Conservation (phyloP, 495 filamentous ascomycete genomes). For the Penicillium lagena region DNA sequence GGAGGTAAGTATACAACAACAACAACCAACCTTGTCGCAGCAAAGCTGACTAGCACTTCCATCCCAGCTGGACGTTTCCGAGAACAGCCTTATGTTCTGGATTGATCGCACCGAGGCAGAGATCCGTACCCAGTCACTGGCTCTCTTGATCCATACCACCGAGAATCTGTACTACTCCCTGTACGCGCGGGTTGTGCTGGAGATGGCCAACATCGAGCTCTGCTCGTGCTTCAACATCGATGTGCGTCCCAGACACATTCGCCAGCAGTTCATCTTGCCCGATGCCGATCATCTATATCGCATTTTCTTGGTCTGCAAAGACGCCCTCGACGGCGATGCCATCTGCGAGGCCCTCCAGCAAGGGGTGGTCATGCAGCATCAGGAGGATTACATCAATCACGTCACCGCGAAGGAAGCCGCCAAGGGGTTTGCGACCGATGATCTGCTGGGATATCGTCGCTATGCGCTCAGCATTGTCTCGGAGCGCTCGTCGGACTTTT, state of each 20-base stretch:
- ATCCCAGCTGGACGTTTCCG: conserved; percentile 19
- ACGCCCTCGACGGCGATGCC: conserved; percentile 19
- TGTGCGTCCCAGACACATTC: conserved; percentile 4
- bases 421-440: conserved; percentile 8
- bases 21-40: background rate
- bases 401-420: conserved; percentile 3
- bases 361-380: conserved; percentile 16
- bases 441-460: conserved; percentile 28
- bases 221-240: conserved; percentile 21
- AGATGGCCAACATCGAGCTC: conserved; percentile 32
- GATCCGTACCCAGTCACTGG: conserved; percentile 15
- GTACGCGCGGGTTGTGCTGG: conserved; percentile 30
- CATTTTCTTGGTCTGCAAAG: conserved; percentile 26
- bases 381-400: conserved; percentile 18
- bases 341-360: conserved; percentile 20
- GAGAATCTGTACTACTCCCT: conserved; percentile 32
- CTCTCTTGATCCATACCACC: conserved; percentile 20
- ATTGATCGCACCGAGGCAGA: conserved; percentile 21
- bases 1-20: conserved; percentile 28
- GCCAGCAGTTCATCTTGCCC: conserved; percentile 16
- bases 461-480: conserved; percentile 13
- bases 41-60: background rate
- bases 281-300: conserved; percentile 26
- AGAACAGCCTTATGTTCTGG: conserved; percentile 21
- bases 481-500: conserved; percentile 14